A percentile compares a stretch with the other conserved stretches of the same genome.
Conservation (phyloP, 306 rosid species). For the Canavalia ensiformis region DNA sequence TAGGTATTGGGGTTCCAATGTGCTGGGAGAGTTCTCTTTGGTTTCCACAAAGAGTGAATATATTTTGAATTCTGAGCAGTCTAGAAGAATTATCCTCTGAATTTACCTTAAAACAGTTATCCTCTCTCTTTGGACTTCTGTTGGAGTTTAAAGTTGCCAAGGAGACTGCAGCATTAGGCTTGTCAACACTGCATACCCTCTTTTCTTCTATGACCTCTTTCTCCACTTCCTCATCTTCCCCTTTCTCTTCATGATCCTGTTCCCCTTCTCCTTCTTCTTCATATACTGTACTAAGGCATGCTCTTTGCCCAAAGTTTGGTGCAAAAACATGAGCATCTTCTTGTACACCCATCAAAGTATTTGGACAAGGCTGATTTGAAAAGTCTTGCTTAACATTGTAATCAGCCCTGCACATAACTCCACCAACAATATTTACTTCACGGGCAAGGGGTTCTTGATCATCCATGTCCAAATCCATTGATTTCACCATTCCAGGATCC, state of each 20-base stretch:
- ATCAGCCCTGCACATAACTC: slow-evolving; percentile 50
- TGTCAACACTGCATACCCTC: slow-evolving; percentile 69
- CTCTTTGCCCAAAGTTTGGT: slow-evolving; percentile 64
- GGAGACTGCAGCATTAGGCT: slow-evolving; percentile 40
- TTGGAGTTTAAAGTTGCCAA: slow-evolving; percentile 42
- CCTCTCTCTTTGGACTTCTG: slow-evolving; percentile 59
- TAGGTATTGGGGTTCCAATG: slow-evolving; percentile 56
- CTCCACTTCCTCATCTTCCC: slow-evolving; percentile 74
- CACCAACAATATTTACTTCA: slow-evolving; percentile 67
- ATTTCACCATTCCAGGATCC: slow-evolving; percentile 87
- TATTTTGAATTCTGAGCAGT: slow-evolving; percentile 75
- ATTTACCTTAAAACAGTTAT: slow-evolving; percentile 48
- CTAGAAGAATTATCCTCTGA: slow-evolving; percentile 64
- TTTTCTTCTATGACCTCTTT: slow-evolving; percentile 94
- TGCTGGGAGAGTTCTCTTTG: slow-evolving; percentile 84
- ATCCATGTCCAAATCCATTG: slow-evolving; percentile 98
- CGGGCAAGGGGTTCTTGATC: slow-evolving; percentile 76
- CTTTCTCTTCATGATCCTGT: slow-evolving; percentile 56
- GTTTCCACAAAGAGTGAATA: slow-evolving; percentile 95
- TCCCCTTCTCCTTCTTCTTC: slow-evolving; percentile 82
- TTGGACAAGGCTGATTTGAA: slow-evolving; percentile 51
- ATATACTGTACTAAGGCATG: slow-evolving; percentile 81
- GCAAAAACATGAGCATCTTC: slow-evolving; percentile 57
- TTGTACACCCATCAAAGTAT: slow-evolving; percentile 44
- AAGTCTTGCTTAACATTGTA: slow-evolving; percentile 51